Base-by-base conservation (phyloP, 2,329 filamentous ascomycete species). In the Coniochaeta sp. region DNA sequence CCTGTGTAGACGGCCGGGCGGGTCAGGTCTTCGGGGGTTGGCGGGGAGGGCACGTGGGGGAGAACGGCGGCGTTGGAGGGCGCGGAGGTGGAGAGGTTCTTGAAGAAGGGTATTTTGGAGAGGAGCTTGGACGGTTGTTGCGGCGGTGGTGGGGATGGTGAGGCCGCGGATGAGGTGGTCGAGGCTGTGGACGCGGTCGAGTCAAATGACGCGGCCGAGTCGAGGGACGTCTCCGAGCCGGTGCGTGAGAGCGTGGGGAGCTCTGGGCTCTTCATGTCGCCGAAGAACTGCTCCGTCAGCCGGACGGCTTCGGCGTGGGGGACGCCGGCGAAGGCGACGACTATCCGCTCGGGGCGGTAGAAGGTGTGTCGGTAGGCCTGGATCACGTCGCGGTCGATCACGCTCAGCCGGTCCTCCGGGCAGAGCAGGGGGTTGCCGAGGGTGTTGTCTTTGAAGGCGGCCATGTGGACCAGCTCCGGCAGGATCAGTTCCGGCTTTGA, bases 371-470 rank as follows among this genome's bases (percentile, higher is more conserved):
- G 80, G 72, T 99, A 99, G 62, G 87, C 84, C 68, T 89, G 79
- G 58, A 98, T 86, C 8, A 89, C 87, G 30, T 81, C 76, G 66
- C 84, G 84, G 70, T 92, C 82, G 68, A 99, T 99, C 66, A 83
- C 78, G 0, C 77, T 79, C 60, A 99, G 77, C 57, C 93, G 81
- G 68, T 98, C 93, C 70, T 89, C 85, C 0, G 95, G 95, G 72
- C 95, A 99, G 57, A 99, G 77, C 65, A 99, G 74, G 4, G 95
- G 95, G 74, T 98, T 96, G 40, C 95, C 95, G 14, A 99, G 81
- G 0, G 95, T 98, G 76, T 99, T 98, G 71, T 95, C 90, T 78
- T 92, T 95, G 77, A 91, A 99, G 2, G 93, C 95, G 10, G 95
- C 92, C 79, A 93, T 95, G 74, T 99, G 95, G 40, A 98, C 89